These are phyloP conservation scores for Orbilia oligospora DNA, from an alignment of 2,329 filamentous ascomycete species.

Conservation along the genomic window DNA sequence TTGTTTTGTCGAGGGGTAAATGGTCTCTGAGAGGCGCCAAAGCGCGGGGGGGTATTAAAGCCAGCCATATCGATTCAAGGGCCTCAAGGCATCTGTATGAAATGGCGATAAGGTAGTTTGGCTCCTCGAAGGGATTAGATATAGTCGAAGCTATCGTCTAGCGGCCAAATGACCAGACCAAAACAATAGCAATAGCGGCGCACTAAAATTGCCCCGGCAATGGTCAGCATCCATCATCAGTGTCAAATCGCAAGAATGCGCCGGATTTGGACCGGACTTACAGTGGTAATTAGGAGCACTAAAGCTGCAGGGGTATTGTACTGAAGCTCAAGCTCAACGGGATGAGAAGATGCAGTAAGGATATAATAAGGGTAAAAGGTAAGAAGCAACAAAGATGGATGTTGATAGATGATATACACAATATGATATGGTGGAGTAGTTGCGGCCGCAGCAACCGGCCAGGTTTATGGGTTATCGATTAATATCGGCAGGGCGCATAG, in stretches of 20 bases:
- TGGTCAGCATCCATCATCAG: constrained; percentile 10
- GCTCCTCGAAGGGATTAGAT: constrained; percentile 7
- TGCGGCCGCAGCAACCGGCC: neutral
- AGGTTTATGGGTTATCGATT: constrained; percentile 35
- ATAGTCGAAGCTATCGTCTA: neutral
- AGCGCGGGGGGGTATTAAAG: constrained; percentile 60
- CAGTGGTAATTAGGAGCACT: constrained; percentile 4
- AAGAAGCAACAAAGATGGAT: neutral
- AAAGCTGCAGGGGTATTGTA: constrained; percentile 11
- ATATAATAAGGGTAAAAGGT: neutral
- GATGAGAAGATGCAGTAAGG: constrained; percentile 8
- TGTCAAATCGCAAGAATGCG: constrained; percentile 28
- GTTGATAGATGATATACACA: neutral
- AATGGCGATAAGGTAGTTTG: constrained; percentile 3
- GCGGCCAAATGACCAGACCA: neutral
- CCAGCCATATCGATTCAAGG: constrained; percentile 40
- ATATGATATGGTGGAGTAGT: neutral
- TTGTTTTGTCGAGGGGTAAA: constrained; percentile 53
- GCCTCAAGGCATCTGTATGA: constrained; percentile 51
- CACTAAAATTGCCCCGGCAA: constrained; percentile 49
- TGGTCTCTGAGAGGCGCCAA: constrained; percentile 58
- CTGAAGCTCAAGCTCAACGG: constrained; percentile 12
- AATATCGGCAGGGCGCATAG: constrained; percentile 21
- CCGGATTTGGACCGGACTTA: constrained; percentile 18
- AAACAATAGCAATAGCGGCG: constrained; percentile 34